Evolutionary conservation across 2,329 filamentous ascomycete species (phyloP), one percentile per base, ranked within the genome.

Genomic region (Colletotrichum tamarilloi): DNA sequence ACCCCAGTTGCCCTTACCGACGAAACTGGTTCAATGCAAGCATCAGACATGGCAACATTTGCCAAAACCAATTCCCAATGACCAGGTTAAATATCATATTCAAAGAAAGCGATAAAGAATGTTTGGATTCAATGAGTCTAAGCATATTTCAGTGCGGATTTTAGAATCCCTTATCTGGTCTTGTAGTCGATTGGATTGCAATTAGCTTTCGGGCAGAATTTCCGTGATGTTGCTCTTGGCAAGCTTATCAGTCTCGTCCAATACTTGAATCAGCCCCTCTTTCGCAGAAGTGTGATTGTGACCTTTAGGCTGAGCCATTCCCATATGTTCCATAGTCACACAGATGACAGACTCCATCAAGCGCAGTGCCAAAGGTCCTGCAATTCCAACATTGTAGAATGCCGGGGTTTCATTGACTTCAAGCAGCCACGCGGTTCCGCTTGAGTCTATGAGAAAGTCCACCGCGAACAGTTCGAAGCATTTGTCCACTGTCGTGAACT

Each of bases 321-420:
- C 78, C 79, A 84, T 80, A 30, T 84, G 81, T 52, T 82, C 81
- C 79, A 84, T 76, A 1, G 80, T 76, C 4, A 81, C 72, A 14
- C 75, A 79, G 1, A 84, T 63, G 2, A 83, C 75, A 2, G 81
- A 80, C 73, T 84, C 82, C 81, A 84, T 82, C 2, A 84, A 74
- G 0, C 81, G 74, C 52, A 78, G 38, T 0, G 82, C 78, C 58
- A 84, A 49, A n/a, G 79, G 76, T 0, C 81, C 82, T 0, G 82
- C 81, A 1, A 81, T 77, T 0, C 80, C 81, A 0, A 80, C 76
- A 24, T 84, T 69, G 56, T 84, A 84, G 53, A 84, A 83, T 0
- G 82, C 82, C 0, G 82, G 82, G 26, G 82, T 82, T 75, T 84
- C 81, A 22, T 84, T 84, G 1, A 81, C 81, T 70, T 84, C 82